Conservation (phyloP, 805 yeast genomes). For the Saturnispora serradocipensis region DNA sequence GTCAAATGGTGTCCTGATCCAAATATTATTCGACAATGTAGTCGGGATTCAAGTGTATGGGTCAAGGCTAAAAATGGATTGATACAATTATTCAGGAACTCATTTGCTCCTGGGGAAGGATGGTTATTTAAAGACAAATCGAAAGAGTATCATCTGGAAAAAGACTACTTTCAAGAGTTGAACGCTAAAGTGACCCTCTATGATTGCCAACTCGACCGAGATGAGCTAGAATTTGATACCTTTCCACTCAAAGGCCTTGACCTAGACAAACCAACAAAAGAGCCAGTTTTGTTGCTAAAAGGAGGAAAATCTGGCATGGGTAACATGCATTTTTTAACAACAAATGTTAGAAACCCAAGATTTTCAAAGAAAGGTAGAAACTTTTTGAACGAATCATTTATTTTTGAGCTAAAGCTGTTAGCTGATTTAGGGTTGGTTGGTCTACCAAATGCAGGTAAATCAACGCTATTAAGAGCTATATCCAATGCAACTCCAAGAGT, state of each 20-base stretch:
- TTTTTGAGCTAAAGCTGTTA: conserved; percentile 75
- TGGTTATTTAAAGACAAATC: conserved; percentile 82
- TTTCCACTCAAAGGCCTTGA: conserved; percentile 84
- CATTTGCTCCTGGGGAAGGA: conserved; percentile 66
- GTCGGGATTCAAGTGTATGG: conserved; percentile 10
- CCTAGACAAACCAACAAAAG: conserved; percentile 46
- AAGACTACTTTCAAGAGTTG: conserved; percentile 58
- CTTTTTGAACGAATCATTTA: conserved; percentile 55
- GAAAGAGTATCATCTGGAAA: conserved; percentile 55
- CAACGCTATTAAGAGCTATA: conserved; percentile 77
- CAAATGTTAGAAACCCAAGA: conserved; percentile 78
- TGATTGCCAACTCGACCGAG: conserved; percentile 48
- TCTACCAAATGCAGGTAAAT: conserved; percentile 93
- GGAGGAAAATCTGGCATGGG: conserved; percentile 97
- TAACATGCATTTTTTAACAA: conserved; percentile 86
- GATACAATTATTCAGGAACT: conserved; percentile 55
- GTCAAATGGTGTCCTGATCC: conserved; percentile 82
- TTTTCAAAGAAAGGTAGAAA: conserved; percentile 75
- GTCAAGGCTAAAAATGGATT: conserved; percentile 17
- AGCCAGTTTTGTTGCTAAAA: conserved; percentile 58
- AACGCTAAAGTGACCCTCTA: conserved; percentile 54
- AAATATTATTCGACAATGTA: conserved; percentile 26
- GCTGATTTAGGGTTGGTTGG: conserved; percentile 96
- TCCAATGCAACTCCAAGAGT: conserved; percentile 84
- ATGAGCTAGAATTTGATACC: conserved; percentile 54